A percentile compares a stretch with the other conserved stretches of the same genome.
These are phyloP conservation scores for Acanthamoeba culbertsoni DNA, from an alignment of 208 protist species.

Conservation along the genomic window DNA sequence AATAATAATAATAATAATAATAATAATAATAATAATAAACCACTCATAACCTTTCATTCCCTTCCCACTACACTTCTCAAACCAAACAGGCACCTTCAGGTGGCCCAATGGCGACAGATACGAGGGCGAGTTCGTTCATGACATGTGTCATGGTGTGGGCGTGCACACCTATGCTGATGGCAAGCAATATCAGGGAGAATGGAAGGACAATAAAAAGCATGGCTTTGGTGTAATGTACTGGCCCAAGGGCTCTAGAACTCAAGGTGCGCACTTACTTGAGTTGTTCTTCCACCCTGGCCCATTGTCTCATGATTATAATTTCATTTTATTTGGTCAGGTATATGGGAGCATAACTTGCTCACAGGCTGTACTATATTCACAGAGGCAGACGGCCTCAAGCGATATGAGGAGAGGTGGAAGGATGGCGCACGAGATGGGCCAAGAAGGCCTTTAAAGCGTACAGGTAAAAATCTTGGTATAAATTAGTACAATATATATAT, in stretches of 20 bases:
- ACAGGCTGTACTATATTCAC: background rate
- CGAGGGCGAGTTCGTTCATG: constrained; percentile 10
- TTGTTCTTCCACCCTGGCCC: background rate
- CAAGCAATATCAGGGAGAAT: constrained; percentile 38
- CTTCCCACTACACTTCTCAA: background rate
- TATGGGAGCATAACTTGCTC: constrained; percentile 1
- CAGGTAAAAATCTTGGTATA: background rate
- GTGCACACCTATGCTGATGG: constrained; percentile 42
- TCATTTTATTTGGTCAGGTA: background rate
- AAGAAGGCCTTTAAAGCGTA: background rate
- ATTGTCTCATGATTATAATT: background rate
- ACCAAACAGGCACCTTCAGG: background rate
- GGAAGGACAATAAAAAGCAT: constrained; percentile 39
- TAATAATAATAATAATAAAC: too few species aligned
- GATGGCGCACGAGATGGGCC: background rate
- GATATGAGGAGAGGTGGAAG: constrained; percentile 27
- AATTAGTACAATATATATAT: background rate
- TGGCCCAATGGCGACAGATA: constrained; percentile 32
- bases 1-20: too few species aligned
- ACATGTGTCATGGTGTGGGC: constrained; percentile 33
- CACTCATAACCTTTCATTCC: too few species aligned
- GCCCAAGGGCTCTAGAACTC: background rate
- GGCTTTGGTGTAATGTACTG: constrained; percentile 8
- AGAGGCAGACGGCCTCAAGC: background rate
- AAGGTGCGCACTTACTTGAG: background rate